These are phyloP conservation scores for Phaeosphaeriaceae sp. DNA, from an alignment of 2,329 filamentous ascomycete genomes.

Conservation along the genomic window DNA sequence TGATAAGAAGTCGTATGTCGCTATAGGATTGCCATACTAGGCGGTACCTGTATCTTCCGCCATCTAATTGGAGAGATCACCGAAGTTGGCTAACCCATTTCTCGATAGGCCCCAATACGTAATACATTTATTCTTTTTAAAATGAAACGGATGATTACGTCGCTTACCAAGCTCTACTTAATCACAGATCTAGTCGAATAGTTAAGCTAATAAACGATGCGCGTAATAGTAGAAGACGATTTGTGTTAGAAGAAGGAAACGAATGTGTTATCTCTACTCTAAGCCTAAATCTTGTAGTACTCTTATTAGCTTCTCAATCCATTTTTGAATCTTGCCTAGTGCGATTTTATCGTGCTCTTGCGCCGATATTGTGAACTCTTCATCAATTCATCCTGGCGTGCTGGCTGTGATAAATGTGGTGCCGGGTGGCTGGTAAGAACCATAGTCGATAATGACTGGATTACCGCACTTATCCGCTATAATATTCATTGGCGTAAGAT, in stretches of 20 bases:
- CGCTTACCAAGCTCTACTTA: too few relatives aligned
- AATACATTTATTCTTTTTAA: too few relatives aligned
- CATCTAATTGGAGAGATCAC: too few relatives aligned
- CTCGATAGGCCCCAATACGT: too few relatives aligned
- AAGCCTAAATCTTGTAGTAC: too few relatives aligned
- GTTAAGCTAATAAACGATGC: too few relatives aligned
- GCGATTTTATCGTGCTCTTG: constrained; percentile 4
- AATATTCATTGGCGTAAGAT: constrained; percentile 8
- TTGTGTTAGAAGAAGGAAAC: background rate
- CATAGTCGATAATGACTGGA: constrained; percentile 5
- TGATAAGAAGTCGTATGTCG: too few relatives aligned
- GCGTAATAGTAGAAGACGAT: background rate
- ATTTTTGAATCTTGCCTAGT: constrained; percentile 7
- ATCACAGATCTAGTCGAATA: too few relatives aligned
- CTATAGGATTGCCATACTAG: too few relatives aligned
- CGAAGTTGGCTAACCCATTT: too few relatives aligned
- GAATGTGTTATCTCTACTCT: background rate
- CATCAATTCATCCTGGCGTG: constrained; percentile 9
- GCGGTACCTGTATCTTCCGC: too few relatives aligned
- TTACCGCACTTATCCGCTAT: constrained; percentile 1
- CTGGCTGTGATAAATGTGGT: constrained; percentile 2
- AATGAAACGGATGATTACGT: too few relatives aligned
- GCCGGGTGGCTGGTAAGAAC: constrained; percentile 6
- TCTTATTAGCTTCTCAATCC: background rate
- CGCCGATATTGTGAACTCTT: constrained; percentile 9